Conservation (phyloP, 352 stramenopile species). For the Thraustochytrium striatum region DNA sequence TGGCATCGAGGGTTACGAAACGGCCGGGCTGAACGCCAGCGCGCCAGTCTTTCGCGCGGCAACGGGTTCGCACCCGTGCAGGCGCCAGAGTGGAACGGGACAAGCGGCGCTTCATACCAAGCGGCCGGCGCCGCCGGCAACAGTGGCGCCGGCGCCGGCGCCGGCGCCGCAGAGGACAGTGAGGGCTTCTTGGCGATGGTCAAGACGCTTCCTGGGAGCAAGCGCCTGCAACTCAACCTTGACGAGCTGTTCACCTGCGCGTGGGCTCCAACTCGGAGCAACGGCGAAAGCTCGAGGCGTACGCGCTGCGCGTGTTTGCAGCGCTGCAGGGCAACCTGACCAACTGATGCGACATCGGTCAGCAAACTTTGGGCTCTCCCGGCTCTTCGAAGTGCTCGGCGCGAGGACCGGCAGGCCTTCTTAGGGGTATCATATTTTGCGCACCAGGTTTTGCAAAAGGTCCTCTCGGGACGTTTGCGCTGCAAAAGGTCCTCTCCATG, state of each 20-base stretch:
- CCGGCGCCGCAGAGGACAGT: background rate
- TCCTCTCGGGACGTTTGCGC: conserved; percentile 27
- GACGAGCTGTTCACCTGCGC: background rate
- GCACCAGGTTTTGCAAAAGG: conserved; percentile 20
- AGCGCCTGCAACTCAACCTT: background rate
- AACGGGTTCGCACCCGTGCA: background rate
- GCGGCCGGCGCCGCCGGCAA: background rate
- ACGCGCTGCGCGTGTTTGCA: conserved; percentile 15
- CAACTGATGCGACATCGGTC: conserved; percentile 23
- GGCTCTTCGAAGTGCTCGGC: conserved; percentile 40
- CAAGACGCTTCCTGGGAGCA: background rate
- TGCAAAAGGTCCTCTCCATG: conserved; percentile 44
- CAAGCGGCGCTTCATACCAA: background rate
- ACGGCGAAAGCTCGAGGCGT: background rate
- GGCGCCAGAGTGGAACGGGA: background rate
- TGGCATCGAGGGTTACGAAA: background rate
- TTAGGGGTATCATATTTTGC: no score
- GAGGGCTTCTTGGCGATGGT: background rate
- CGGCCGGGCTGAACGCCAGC: background rate
- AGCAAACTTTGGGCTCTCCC: conserved; percentile 32
- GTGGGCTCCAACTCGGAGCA: background rate
- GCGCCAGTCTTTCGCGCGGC: no score
- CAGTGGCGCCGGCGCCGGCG: background rate
- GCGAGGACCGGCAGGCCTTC: background rate
- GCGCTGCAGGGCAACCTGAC: conserved; percentile 13